phyloP scores from a whole-genome alignment of 805 yeast species.

The Hyphopichia homilentoma region DNA sequence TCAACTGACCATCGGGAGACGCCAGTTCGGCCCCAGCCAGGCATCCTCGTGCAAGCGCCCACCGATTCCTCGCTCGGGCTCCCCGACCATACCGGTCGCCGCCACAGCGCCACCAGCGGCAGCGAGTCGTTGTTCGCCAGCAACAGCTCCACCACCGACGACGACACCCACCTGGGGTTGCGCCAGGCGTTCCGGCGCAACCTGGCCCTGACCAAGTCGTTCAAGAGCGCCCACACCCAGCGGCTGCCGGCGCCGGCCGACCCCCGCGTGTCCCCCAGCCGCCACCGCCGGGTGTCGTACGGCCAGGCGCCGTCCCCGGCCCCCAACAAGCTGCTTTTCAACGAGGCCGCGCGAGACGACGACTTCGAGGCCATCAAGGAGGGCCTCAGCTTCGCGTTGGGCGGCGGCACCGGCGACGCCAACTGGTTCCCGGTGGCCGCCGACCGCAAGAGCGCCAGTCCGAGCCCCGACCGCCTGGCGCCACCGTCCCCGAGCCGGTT shows the following conservation, averaged over 20 bases:
- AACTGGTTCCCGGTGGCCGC: slow-evolving; percentile 27
- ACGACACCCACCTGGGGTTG: too few relatives aligned
- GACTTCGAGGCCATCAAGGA: slow-evolving; percentile 30
- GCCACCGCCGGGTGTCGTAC: neutral
- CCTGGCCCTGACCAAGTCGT: neutral
- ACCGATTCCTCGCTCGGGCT: neutral
- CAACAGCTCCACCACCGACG: too few relatives aligned
- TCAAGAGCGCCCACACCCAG: neutral
- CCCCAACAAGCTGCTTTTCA: slow-evolving; percentile 18
- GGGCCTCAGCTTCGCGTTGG: slow-evolving; percentile 34
- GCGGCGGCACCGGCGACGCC: slow-evolving; percentile 16
- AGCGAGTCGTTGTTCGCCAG: too few relatives aligned
- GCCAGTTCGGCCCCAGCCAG: too few relatives aligned
- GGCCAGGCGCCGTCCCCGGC: neutral
- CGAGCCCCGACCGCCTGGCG: slow-evolving; percentile 5
- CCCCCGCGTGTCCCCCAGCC: neutral
- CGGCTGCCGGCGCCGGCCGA: neutral
- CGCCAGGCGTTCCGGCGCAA: too few relatives aligned
- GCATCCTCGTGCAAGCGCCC: slow-evolving; percentile 3
- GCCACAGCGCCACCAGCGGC: too few relatives aligned
- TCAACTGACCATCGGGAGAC: too few relatives aligned
- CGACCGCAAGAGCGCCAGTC: neutral
- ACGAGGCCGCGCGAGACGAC: slow-evolving; percentile 22
- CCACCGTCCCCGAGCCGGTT: slow-evolving; percentile 1
- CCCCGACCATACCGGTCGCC: too few relatives aligned